phyloP scores from a whole-genome alignment of 2,329 filamentous ascomycete genomes.

The Escovopsis weberi region DNA sequence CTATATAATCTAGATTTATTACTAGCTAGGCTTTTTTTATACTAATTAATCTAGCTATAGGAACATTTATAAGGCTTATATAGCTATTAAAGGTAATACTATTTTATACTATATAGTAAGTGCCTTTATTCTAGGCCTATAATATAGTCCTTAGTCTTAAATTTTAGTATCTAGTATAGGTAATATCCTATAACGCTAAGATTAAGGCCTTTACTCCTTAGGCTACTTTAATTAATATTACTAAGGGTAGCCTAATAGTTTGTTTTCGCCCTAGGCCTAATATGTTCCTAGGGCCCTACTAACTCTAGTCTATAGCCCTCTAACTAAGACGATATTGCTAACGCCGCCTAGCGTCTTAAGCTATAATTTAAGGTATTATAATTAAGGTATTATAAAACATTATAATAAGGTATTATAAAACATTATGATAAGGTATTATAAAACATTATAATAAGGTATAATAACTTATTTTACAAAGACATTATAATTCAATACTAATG shows the following conservation, averaged over 20 bases:
- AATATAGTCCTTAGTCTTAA: background rate
- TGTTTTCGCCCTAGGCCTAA: too few species aligned
- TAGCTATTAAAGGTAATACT: too few species aligned
- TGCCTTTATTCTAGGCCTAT: background rate
- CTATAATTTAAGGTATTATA: too few species aligned
- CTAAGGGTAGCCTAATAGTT: background rate
- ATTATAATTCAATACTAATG: background rate
- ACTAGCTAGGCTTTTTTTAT: too few species aligned
- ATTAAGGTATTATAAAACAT: too few species aligned
- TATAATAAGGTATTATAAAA: too few species aligned
- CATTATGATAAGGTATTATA: too few species aligned
- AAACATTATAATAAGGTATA: background rate
- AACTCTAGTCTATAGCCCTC: too few species aligned
- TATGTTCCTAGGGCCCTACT: too few species aligned
- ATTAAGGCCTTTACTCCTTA: background rate
- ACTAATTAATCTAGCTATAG: too few species aligned
- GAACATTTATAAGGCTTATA: background rate
- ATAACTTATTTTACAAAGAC: background rate
- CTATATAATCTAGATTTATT: background rate
- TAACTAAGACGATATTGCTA: too few species aligned
- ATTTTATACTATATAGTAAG: background rate
- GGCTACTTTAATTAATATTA: background rate
- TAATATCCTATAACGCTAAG: background rate
- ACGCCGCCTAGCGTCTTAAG: too few species aligned
- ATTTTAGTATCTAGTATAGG: background rate